Evolutionary conservation across 75 land plant genomes (phyloP).

Genomic region (Selaginella tamariscina): DNA sequence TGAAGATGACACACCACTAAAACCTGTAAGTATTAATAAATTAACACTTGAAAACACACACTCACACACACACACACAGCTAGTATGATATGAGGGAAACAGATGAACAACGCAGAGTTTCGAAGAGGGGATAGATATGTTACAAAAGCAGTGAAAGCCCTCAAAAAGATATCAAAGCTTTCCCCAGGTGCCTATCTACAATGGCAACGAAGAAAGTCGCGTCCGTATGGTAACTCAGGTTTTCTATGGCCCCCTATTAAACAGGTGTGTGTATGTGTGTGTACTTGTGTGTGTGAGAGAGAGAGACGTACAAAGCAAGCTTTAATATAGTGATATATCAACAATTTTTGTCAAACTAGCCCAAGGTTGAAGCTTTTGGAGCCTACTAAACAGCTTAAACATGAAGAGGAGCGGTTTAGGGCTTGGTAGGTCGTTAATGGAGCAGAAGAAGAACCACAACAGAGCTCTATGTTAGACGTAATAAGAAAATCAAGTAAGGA

Average conservation of each 20-base stretch:
- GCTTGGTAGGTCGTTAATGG: too few relatives aligned
- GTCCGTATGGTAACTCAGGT: neutral
- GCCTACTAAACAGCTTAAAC: too few relatives aligned
- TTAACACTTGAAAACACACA: neutral
- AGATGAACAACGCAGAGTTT: too few relatives aligned
- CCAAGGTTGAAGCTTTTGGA: neutral
- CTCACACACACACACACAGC: too few relatives aligned
- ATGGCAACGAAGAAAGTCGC: neutral
- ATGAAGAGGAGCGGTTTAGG: too few relatives aligned
- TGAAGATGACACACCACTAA: neutral
- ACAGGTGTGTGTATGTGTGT: too few relatives aligned
- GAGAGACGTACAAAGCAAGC: too few relatives aligned
- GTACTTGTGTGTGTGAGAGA: too few relatives aligned
- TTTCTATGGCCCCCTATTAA: neutral
- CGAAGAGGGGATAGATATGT: neutral
- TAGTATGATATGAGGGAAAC: too few relatives aligned
- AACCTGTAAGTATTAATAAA: neutral
- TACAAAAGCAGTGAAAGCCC: neutral
- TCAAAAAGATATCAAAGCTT: neutral
- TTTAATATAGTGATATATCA: neutral
- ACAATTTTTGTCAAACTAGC: neutral
- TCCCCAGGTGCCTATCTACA: neutral
- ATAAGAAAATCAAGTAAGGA: too few relatives aligned
- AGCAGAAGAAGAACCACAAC: too few relatives aligned
- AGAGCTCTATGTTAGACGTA: too few relatives aligned